These are phyloP conservation scores for Limnanthes douglasii DNA, from an alignment of 345 rosid genomes.

Conservation along the genomic window DNA sequence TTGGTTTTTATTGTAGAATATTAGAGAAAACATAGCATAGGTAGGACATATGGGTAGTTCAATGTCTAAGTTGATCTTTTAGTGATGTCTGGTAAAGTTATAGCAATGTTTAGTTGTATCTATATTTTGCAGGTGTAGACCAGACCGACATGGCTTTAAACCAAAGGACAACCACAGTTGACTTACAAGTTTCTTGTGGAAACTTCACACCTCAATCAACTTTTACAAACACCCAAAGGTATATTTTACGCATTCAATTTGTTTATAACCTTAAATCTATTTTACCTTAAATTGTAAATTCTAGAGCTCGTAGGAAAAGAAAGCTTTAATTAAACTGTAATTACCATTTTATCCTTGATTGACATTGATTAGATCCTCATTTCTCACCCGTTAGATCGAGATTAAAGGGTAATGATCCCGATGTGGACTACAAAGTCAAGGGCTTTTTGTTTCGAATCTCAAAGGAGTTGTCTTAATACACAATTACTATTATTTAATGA, in stretches of 20 bases:
- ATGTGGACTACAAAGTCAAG: slow-evolving; percentile 15
- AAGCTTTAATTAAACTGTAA: slow-evolving; percentile 9
- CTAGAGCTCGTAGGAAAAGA: background rate
- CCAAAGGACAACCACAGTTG: slow-evolving; percentile 13
- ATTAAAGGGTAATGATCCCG: slow-evolving; percentile 16
- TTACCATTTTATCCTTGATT: too few relatives aligned
- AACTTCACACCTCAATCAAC: slow-evolving; percentile 8
- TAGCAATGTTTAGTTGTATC: slow-evolving; percentile 10
- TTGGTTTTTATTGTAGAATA: slow-evolving; percentile 6
- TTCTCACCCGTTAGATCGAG: too few relatives aligned
- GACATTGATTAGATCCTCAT: too few relatives aligned
- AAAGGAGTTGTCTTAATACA: slow-evolving; percentile 2
- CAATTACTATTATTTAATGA: background rate
- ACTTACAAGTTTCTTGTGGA: slow-evolving; percentile 12
- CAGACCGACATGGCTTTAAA: slow-evolving; percentile 21
- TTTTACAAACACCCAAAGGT: slow-evolving; percentile 16
- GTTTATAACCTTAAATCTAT: background rate
- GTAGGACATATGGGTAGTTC: slow-evolving; percentile 9
- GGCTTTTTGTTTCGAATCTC: slow-evolving; percentile 19
- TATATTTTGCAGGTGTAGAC: slow-evolving; percentile 29
- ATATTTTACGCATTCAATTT: background rate
- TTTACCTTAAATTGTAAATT: slow-evolving; percentile 2
- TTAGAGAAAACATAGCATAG: slow-evolving; percentile 11
- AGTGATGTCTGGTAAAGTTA: slow-evolving; percentile 19
- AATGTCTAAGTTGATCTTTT: slow-evolving; percentile 3